Percentiles rank a stretch among this genome's conserved stretches.
phyloP scores from a whole-genome alignment of 2,329 filamentous ascomycete species.

The Sarocladium oryzae region DNA sequence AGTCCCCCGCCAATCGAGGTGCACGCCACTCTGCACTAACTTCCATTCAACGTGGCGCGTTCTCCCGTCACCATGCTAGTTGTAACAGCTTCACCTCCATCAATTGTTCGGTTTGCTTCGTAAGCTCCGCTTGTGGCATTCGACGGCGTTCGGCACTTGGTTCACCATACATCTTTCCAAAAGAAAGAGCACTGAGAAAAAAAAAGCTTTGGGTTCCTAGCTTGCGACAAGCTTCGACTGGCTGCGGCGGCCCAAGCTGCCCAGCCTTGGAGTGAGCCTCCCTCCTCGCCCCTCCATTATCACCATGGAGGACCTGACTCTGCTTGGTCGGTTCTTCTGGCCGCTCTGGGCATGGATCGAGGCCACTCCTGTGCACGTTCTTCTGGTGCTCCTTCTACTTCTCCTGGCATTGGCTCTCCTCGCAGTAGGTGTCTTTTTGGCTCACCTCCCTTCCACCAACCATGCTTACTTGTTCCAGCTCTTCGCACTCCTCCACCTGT shows the following conservation, averaged over 20 bases:
- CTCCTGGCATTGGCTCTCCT: conserved; percentile 28
- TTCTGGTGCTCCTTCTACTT: conserved; percentile 29
- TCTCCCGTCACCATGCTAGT: too few species aligned
- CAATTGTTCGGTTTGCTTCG: too few species aligned
- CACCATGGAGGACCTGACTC: conserved; percentile 19
- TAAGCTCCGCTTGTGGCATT: too few species aligned
- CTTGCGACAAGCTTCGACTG: neutral
- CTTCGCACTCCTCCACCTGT: conserved; percentile 62
- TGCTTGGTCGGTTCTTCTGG: conserved; percentile 27
- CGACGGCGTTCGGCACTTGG: too few species aligned
- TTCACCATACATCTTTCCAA: too few species aligned
- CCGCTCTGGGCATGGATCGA: conserved; percentile 28
- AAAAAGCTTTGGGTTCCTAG: neutral
- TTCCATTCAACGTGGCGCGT: conserved; percentile 7
- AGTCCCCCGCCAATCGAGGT: too few species aligned
- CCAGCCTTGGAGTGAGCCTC: neutral
- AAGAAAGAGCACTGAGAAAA: too few species aligned
- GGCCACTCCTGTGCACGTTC: conserved; percentile 32
- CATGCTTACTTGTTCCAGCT: conserved; percentile 27
- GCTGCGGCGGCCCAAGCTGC: neutral
- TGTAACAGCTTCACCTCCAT: too few species aligned
- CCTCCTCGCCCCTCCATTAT: conserved; percentile 3
- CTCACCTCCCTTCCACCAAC: neutral
- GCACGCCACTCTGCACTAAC: neutral
- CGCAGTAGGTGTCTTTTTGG: conserved; percentile 26